Conservation (phyloP, 78 protist species). For the Isochrysis galbana region DNA sequence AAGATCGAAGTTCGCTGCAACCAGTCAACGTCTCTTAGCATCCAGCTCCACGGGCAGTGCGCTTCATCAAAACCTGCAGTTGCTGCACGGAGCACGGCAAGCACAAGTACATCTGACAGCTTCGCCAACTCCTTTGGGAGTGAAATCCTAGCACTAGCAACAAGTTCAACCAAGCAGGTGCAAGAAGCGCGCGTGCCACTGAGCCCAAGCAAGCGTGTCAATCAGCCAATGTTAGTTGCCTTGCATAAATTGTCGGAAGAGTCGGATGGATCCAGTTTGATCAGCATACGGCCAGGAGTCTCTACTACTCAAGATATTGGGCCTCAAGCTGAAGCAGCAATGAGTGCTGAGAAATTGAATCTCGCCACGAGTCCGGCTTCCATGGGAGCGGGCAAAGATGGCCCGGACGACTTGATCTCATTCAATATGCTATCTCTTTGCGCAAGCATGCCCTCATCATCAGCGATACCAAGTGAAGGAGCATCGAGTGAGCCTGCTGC, state of each 20-base stretch:
- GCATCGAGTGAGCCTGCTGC: no score
- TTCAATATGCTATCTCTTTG: no score
- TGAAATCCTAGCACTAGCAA: neutral
- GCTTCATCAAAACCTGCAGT: neutral
- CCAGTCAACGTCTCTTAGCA: neutral
- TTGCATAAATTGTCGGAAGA: neutral
- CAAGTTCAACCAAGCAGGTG: neutral
- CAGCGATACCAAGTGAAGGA: no score
- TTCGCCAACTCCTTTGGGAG: neutral
- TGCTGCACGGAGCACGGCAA: no score
- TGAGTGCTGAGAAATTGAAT: neutral
- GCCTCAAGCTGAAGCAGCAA: neutral
- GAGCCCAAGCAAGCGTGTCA: neutral
- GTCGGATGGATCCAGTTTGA: no score
- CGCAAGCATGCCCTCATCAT: no score
- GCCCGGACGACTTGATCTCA: no score
- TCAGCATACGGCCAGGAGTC: no score
- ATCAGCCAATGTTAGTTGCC: neutral
- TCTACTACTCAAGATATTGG: no score
- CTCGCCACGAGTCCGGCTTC: no score
- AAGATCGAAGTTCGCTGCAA: neutral
- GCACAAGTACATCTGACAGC: neutral
- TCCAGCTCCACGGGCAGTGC: neutral
- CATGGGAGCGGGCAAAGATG: no score
- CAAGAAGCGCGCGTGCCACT: neutral